Evolutionary conservation across 2,329 filamentous ascomycete genomes (phyloP).

Genomic region (Phialophora tarda): DNA sequence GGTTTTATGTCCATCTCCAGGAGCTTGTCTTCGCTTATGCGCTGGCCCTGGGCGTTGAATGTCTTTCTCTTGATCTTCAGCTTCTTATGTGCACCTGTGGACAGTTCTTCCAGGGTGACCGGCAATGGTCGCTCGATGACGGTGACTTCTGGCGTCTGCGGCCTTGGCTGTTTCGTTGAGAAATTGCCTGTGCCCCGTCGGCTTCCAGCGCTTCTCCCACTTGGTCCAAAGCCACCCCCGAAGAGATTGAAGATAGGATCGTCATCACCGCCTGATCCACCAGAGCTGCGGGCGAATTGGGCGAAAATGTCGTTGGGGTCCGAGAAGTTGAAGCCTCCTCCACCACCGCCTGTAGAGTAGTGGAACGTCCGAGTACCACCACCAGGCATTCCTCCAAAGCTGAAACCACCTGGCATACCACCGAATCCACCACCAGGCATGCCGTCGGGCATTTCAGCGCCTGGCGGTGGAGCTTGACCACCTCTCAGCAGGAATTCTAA

Average conservation of each 20-base stretch:
- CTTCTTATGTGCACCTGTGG: slow-evolving; percentile 87
- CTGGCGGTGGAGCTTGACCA: slow-evolving; percentile 70
- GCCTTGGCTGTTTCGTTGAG: slow-evolving; percentile 36
- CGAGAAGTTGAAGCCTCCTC: slow-evolving; percentile 77
- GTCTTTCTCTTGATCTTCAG: slow-evolving; percentile 98
- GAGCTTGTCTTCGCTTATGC: slow-evolving; percentile 84
- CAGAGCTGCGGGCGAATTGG: slow-evolving; percentile 72
- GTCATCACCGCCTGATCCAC: slow-evolving; percentile 55
- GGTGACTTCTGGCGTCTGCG: slow-evolving; percentile 78
- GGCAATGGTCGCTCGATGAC: slow-evolving; percentile 85
- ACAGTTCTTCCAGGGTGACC: slow-evolving; percentile 86
- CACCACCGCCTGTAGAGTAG: slow-evolving; percentile 57
- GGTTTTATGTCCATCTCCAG: slow-evolving; percentile 95
- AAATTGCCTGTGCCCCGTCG: slow-evolving; percentile 44
- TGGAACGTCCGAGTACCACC: slow-evolving; percentile 56
- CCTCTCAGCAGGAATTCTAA: slow-evolving; percentile 90
- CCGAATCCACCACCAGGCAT: slow-evolving; percentile 58
- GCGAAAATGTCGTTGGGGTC: slow-evolving; percentile 83
- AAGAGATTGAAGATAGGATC: slow-evolving; percentile 63
- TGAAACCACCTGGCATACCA: slow-evolving; percentile 59
- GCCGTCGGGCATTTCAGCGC: slow-evolving; percentile 54
- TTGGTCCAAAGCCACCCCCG: slow-evolving; percentile 49
- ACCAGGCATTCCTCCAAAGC: slow-evolving; percentile 57
- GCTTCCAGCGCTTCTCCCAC: slow-evolving; percentile 48
- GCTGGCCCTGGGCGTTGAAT: slow-evolving; percentile 83